A percentile compares a stretch with the other conserved stretches of the same genome.
phyloP scores from a whole-genome alignment of 768 basidiomycete species.

The Roridomyces roridus region DNA sequence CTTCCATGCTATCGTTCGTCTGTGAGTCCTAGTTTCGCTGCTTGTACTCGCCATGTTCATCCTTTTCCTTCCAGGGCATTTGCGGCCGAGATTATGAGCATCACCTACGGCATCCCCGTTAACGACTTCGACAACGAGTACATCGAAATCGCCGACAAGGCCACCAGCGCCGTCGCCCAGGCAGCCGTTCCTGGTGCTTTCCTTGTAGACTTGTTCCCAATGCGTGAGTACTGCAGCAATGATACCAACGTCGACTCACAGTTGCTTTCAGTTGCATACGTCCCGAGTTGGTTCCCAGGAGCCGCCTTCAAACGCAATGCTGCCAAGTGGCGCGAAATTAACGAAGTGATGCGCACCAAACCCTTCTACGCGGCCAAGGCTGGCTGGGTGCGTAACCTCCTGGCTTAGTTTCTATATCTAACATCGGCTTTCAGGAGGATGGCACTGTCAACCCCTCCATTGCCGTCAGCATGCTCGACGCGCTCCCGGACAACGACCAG shows the following conservation, averaged over 20 bases:
- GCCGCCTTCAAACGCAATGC: neutral
- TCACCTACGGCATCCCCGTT: constrained; percentile 38
- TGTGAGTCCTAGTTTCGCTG: constrained; percentile 7
- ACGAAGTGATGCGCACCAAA: too few relatives aligned
- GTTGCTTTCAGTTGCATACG: neutral
- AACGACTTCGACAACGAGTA: constrained; percentile 32
- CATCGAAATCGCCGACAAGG: constrained; percentile 28
- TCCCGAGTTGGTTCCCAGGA: constrained; percentile 8
- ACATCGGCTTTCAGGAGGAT: too few relatives aligned
- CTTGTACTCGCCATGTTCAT: too few relatives aligned
- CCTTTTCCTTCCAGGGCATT: neutral
- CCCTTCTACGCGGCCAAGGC: too few relatives aligned
- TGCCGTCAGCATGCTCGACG: too few relatives aligned
- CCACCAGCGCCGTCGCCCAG: constrained; percentile 15
- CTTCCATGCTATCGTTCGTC: constrained; percentile 24
- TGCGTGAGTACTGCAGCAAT: constrained; percentile 2
- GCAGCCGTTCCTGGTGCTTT: constrained; percentile 35
- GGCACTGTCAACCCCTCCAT: too few relatives aligned
- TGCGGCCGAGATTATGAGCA: constrained; percentile 32
- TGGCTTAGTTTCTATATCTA: too few relatives aligned
- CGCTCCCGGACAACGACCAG: too few relatives aligned
- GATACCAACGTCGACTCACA: too few relatives aligned
- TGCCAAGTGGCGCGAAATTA: constrained; percentile 7
- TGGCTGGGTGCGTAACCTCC: too few relatives aligned
- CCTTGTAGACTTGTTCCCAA: constrained; percentile 36